Evolutionary conservation across 1,284 basidiomycete genomes (phyloP), one percentile per base, ranked within the genome.

Genomic region (Sporisorium sorghi): DNA sequence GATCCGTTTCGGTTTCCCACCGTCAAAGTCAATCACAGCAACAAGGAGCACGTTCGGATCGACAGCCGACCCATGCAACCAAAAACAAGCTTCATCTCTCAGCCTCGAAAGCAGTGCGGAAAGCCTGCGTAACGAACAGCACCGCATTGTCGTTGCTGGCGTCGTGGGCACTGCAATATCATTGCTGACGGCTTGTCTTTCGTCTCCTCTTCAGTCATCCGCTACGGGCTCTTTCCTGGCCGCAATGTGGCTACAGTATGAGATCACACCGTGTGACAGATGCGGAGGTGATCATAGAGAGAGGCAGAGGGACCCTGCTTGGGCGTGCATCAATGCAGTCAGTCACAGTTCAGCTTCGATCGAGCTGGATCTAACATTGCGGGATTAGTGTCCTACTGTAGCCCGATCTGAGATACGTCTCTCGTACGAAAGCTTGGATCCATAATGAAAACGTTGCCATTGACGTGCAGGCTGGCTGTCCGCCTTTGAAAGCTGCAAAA

Each of bases 251-350:
- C 14, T 35, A 14, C 33, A 35, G n/a, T n/a, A 35, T 35, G 33
- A 35, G 14, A 35, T 14, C 6, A 35, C 33, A 14, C 33, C n/a
- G n/a, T n/a, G n/a, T n/a, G 37, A 23, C 32, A 23, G 49, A 55
- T 69, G 66, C 66, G 66, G 66, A 56, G 60, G 66, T 69, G 66
- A 69, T 69, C 51, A 58, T 69, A 69, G 59, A 24, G 54, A 63
- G 43, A 40, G 10, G 7, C 14, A 28, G n/a, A 11, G 24, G 52
- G 60, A 69, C 66, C 66, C 66, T 69, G 60, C 52, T 49, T 62
- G 17, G 51, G 44, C 54, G 58, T 61, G 65, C 65, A 61, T 50
- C 64, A n/a, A 66, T 33, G 49, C 33, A 21, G 35, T 51, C 26
- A 33, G 44, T 17, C 17, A 5, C 28, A 17, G 44, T n/a, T 14